Evolutionary conservation across 78 protist species (phyloP).

Genomic region (Isochrysis galbana): DNA sequence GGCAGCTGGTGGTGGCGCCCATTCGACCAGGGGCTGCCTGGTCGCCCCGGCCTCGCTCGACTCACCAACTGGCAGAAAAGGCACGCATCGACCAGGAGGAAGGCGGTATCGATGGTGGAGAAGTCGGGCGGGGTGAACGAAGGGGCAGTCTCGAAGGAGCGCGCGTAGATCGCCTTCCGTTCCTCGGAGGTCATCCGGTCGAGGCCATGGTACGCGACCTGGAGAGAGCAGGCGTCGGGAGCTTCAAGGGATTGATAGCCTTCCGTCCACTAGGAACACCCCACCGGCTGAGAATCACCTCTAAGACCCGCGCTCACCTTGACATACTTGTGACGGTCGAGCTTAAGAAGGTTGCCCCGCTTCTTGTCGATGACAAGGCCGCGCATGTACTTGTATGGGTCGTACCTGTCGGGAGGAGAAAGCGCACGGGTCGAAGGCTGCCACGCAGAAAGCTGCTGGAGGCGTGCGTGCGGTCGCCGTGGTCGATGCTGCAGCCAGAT

Average conservation of each 20-base stretch:
- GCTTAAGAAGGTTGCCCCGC: slow-evolving; percentile 50
- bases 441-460: background rate
- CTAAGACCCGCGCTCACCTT: no score
- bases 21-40: no score
- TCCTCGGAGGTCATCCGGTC: background rate
- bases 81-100: slow-evolving; percentile 16
- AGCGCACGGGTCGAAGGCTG: background rate
- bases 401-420: no score
- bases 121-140: background rate
- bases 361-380: slow-evolving; percentile 52
- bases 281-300: no score
- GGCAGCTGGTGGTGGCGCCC: no score
- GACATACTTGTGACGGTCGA: slow-evolving; percentile 59
- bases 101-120: slow-evolving; percentile 40
- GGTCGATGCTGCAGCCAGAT: no score
- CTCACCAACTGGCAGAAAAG: slow-evolving; percentile 38
- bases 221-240: no score
- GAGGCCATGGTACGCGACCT: slow-evolving; percentile 46
- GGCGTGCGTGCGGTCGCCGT: no score
- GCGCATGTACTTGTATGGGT: slow-evolving; percentile 33
- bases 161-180: slow-evolving; percentile 7
- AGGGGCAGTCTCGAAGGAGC: background rate
- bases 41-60: no score
- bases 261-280: no score
- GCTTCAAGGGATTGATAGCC: no score